A percentile compares a stretch with the other conserved stretches of the same genome.
These are phyloP conservation scores for Apocynum venetum DNA, from an alignment of 257 asterid genomes.

Conservation along the genomic window DNA sequence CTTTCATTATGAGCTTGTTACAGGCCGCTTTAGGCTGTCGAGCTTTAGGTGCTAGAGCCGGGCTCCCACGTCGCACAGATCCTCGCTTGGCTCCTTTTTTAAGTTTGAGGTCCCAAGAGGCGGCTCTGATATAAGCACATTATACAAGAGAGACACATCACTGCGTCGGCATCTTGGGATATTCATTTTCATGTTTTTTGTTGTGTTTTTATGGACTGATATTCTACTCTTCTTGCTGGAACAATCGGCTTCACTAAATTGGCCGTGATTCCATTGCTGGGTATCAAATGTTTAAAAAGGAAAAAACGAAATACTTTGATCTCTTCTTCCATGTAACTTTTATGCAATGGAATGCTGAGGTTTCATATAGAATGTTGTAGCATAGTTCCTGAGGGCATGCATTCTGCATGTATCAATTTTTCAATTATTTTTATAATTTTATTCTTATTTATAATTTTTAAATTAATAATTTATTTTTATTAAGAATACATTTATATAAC, in stretches of 20 bases:
- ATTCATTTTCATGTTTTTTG: conserved; percentile 32
- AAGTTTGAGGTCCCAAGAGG: conserved; percentile 49
- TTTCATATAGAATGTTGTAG: not conserved
- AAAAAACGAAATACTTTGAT: not conserved
- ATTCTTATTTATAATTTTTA: no score
- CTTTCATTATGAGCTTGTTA: conserved; percentile 15
- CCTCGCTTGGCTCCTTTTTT: conserved; percentile 72
- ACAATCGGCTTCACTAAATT: conserved; percentile 21
- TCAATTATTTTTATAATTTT: no score
- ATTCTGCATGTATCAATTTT: no score
- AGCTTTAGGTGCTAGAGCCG: conserved; percentile 85
- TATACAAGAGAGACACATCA: conserved; percentile 16
- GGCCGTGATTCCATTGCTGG: not conserved
- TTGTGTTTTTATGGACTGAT: conserved; percentile 63
- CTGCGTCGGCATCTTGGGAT: conserved; percentile 46
- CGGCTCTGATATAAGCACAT: conserved; percentile 14
- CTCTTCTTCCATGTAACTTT: not conserved
- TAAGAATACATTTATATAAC: no score
- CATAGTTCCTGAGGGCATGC: no score
- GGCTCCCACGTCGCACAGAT: conserved; percentile 66
- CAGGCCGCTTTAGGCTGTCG: conserved; percentile 90
- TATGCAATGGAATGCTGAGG: not conserved
- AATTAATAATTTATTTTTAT: no score
- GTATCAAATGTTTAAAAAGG: not conserved
- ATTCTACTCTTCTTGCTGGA: conserved; percentile 44